Conservation (phyloP, 768 basidiomycete genomes). For the Leucogyrophana mollusca region DNA sequence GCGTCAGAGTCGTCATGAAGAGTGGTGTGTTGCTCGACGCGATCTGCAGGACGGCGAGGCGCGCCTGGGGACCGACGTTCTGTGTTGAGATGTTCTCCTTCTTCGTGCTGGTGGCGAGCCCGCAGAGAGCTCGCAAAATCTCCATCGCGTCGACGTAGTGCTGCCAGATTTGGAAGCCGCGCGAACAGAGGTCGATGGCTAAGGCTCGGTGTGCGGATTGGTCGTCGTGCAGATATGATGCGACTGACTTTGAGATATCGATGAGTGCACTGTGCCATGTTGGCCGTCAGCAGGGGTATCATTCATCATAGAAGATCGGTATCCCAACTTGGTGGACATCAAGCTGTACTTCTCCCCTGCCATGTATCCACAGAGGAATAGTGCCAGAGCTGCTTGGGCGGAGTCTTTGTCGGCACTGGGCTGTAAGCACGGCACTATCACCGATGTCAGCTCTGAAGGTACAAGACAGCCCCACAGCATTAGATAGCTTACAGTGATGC, state of each 20-base stretch:
- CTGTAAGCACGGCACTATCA: slow-evolving; percentile 59
- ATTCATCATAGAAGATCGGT: neutral
- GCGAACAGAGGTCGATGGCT: slow-evolving; percentile 86
- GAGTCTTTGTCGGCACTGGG: slow-evolving; percentile 60
- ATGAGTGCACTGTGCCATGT: slow-evolving; percentile 59
- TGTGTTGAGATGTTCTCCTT: slow-evolving; percentile 71
- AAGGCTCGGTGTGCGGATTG: slow-evolving; percentile 62
- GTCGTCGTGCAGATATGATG: slow-evolving; percentile 74
- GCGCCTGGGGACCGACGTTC: slow-evolving; percentile 74
- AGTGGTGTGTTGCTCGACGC: slow-evolving; percentile 80
- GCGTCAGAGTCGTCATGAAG: slow-evolving; percentile 90
- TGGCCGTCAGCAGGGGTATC: neutral
- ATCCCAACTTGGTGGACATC: slow-evolving; percentile 64
- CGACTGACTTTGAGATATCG: slow-evolving; percentile 83
- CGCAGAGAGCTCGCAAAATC: slow-evolving; percentile 81
- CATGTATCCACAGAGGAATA: slow-evolving; percentile 82
- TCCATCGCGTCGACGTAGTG: slow-evolving; percentile 89
- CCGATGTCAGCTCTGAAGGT: slow-evolving; percentile 9
- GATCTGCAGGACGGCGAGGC: slow-evolving; percentile 81
- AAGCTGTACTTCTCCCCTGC: slow-evolving; percentile 79
- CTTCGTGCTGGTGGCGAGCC: slow-evolving; percentile 66
- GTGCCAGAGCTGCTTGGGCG: slow-evolving; percentile 58
- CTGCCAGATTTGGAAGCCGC: slow-evolving; percentile 94
- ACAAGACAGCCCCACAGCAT: neutral
- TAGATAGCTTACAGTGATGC: slow-evolving; percentile 48